Base-by-base conservation (phyloP, 78 protist species). In the Pelomyxa schiedti region DNA sequence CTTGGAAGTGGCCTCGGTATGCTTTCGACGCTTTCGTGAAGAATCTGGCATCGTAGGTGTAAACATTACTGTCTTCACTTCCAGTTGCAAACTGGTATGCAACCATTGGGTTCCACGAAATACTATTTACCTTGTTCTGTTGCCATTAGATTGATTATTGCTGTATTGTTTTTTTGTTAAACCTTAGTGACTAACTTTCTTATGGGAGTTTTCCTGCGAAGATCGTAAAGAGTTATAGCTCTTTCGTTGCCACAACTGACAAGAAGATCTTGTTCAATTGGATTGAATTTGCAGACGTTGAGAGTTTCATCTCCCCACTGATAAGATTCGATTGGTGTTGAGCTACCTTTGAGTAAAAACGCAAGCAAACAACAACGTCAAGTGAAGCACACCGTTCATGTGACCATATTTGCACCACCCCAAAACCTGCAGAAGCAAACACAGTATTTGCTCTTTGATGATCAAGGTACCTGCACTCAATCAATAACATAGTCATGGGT, bases 41-140 rank as follows among this genome's bases (percentile, higher is more conserved):
- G 63, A 78, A 84, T 28, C 98, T 79, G 86, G 93, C 92, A 77
- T 96, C 99, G 84, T 90, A 96, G 6, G 93, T 83, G 58, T 96
- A 96, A 28, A 66, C 64, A 4, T 94, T 93, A 78, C 83, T 88
- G 67, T 95, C 99, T 40, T 96, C 99, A 52, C 79, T 86, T 37
- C 97, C 90, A 0, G 64, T 76, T 0, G 88, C 87, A 30, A 94
- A 81, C 39, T 83, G 78, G 39, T 76, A 86, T 1, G 98, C 88
- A 38, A 91, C 91, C 77, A 75, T 82, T 8, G 98, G 98, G 71
- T 93, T 94, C 97, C 97, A 95, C 52, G 88, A 39, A 6, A 81
- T 9, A 1, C 75, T 39, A 53, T 92, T 92, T 32, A 80, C 30
- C 6, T 76, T 66, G 83, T 76, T 86, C 42, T 40, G 22, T n/a